Evolutionary conservation across 805 yeast species (phyloP), one percentile per base, ranked within the genome.

Genomic region (Monosporozyma servazzii): DNA sequence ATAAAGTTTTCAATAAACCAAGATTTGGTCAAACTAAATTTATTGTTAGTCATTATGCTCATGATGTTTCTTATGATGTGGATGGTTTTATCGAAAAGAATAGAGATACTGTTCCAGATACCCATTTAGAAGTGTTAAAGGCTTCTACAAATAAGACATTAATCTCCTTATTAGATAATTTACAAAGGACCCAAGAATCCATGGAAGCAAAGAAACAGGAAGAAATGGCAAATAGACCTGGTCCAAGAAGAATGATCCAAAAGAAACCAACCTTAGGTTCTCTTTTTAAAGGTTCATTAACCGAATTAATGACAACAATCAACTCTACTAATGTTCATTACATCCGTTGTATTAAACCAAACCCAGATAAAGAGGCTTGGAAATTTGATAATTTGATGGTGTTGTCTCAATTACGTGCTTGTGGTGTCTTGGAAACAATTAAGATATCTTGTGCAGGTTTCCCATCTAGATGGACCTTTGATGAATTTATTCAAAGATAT

Each of bases 351-450:
- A 93, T 93, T 67, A 91, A 91, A 69, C 99, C 99, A 3, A 91
- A 91, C 66, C 96, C 91, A 61, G 82, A 81, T 55, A 91, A 93
- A 70, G 82, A 80, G 52, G 96, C 98, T 1, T 91, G 99, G 99
- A 84, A 82, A 65, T 91, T 91, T 70, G 96, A 90, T 63, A 88
- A 95, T 17, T 78, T 90, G 47, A 89, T 91, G 96, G 99, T 91
- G n/a, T 75, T 93, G 53, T 85, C 96, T 3, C 99, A 91, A 69
- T 76, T 91, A 56, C 80, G 99, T 65, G 99, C 99, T 6, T 91
- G 99, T 75, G 99, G 99, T 84, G 98, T 91, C 45, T 75, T 91
- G 58, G 99, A 93, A 68, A 93, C 99, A 1, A 91, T 91, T 63
- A 76, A 96, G 60, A 91, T 91, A 48, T 91, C 97, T 2, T 90